Evolutionary conservation across 352 stramenopile species (phyloP).

Genomic region (Nothophytophthora sp.): DNA sequence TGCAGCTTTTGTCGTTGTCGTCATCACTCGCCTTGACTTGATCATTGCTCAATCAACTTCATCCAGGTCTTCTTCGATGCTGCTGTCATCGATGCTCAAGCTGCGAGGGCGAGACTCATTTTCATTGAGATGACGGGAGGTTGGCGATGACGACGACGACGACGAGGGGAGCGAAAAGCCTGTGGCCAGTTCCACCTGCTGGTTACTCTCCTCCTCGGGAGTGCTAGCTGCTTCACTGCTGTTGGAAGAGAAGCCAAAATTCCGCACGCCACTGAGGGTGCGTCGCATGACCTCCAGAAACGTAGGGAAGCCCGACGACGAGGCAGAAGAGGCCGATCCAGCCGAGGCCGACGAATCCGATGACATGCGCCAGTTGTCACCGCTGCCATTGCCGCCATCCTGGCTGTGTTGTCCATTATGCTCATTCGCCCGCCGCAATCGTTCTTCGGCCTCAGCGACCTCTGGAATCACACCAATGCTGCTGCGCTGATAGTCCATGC

Average conservation of each 20-base stretch:
- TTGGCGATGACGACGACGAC: slow-evolving; percentile 28
- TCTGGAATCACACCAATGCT: slow-evolving; percentile 61
- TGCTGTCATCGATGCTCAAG: slow-evolving; percentile 33
- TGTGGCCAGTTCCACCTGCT: slow-evolving; percentile 10
- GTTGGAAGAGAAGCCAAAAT: slow-evolving; percentile 34
- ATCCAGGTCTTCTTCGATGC: slow-evolving; percentile 65
- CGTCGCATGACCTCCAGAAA: slow-evolving; percentile 55
- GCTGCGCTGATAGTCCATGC: neutral
- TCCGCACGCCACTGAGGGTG: slow-evolving; percentile 40
- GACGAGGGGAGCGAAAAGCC: slow-evolving; percentile 29
- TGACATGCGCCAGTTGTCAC: slow-evolving; percentile 10
- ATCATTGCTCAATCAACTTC: slow-evolving; percentile 49
- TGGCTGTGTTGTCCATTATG: neutral
- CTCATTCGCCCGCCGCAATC: slow-evolving; percentile 10
- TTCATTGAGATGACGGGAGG: slow-evolving; percentile 14
- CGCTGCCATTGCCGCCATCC: neutral
- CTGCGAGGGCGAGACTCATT: slow-evolving; percentile 4
- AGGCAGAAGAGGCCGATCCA: slow-evolving; percentile 30
- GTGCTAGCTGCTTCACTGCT: slow-evolving; percentile 11
- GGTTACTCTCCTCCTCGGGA: slow-evolving; percentile 4
- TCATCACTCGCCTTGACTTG: neutral
- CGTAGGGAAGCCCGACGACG: slow-evolving; percentile 34
- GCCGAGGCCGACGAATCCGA: slow-evolving; percentile 29
- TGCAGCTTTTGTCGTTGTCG: neutral
- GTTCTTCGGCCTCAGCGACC: slow-evolving; percentile 57